Evolutionary conservation across 306 rosid species (phyloP).

Genomic region (Pyrus betulifolia): DNA sequence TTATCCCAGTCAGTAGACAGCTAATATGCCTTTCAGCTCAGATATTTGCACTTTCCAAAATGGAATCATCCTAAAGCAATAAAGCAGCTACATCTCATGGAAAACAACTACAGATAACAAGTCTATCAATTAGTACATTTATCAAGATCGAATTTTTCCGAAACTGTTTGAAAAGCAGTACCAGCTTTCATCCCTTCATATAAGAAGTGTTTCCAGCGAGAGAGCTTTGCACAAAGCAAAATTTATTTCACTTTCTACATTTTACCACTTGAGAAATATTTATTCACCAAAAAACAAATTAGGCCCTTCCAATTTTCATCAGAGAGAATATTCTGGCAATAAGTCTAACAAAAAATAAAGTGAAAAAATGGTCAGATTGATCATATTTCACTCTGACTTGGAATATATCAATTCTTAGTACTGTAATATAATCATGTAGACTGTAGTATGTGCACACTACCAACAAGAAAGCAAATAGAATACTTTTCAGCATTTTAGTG

Average conservation of each 20-base stretch:
- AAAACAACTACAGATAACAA: constrained; percentile 25
- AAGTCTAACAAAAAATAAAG: constrained; percentile 1
- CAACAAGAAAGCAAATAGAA: background rate
- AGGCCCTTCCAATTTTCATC: constrained; percentile 11
- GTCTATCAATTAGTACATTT: constrained; percentile 26
- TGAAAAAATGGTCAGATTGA: background rate
- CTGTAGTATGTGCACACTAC: background rate
- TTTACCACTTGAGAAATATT: constrained; percentile 11
- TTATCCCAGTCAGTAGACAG: constrained; percentile 38
- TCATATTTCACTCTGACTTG: constrained; percentile 4
- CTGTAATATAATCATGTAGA: background rate
- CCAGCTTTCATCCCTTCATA: constrained; percentile 25
- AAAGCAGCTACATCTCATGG: constrained; percentile 25
- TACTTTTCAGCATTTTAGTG: background rate
- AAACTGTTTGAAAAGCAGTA: constrained; percentile 26
- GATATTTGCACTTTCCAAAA: constrained; percentile 23
- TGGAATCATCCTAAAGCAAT: constrained; percentile 21
- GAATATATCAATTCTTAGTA: constrained; percentile 7
- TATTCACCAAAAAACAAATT: constrained; percentile 9
- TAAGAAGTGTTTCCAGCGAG: constrained; percentile 16
- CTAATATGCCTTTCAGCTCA: constrained; percentile 22
- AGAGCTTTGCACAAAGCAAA: constrained; percentile 26
- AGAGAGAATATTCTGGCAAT: constrained; percentile 7
- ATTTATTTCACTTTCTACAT: constrained; percentile 15
- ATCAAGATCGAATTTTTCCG: constrained; percentile 20